Evolutionary conservation across 805 yeast genomes (phyloP).

Genomic region (Dipodascopsis uninucleata): DNA sequence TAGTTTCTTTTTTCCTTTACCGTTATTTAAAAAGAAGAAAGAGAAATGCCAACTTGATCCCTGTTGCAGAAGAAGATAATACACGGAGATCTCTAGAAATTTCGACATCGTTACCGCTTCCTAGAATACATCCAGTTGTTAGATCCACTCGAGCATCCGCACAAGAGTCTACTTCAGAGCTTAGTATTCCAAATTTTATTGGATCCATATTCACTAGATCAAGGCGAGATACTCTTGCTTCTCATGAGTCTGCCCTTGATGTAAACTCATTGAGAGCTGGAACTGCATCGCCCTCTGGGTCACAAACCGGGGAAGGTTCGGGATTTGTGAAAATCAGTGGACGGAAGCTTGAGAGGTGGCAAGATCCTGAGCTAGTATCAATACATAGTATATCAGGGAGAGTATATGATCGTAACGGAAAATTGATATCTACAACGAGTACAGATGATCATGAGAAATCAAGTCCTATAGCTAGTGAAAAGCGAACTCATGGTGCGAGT

Average conservation of each 20-base stretch:
- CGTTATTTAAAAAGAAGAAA: slow-evolving; percentile 9
- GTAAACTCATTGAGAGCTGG: neutral
- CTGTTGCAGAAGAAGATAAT: no score
- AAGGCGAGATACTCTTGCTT: slow-evolving; percentile 13
- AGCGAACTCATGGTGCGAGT: no score
- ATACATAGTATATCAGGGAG: slow-evolving; percentile 21
- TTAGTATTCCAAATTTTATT: slow-evolving; percentile 11
- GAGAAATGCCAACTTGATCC: neutral
- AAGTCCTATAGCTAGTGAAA: no score
- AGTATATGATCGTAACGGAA: slow-evolving; percentile 21
- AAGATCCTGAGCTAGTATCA: slow-evolving; percentile 25
- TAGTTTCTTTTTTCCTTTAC: slow-evolving; percentile 6
- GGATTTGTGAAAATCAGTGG: slow-evolving; percentile 26
- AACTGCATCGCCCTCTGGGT: neutral
- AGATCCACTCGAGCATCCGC: no score
- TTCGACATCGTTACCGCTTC: no score
- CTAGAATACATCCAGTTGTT: no score
- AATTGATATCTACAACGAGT: no score
- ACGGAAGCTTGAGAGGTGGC: slow-evolving; percentile 26
- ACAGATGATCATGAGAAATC: no score
- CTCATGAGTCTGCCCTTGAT: neutral
- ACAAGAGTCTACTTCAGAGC: slow-evolving; percentile 5
- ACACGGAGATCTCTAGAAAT: no score
- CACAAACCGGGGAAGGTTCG: slow-evolving; percentile 1
- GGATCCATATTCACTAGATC: slow-evolving; percentile 17